Conservation (phyloP, 768 basidiomycete species). For the Tylopilus balloui region DNA sequence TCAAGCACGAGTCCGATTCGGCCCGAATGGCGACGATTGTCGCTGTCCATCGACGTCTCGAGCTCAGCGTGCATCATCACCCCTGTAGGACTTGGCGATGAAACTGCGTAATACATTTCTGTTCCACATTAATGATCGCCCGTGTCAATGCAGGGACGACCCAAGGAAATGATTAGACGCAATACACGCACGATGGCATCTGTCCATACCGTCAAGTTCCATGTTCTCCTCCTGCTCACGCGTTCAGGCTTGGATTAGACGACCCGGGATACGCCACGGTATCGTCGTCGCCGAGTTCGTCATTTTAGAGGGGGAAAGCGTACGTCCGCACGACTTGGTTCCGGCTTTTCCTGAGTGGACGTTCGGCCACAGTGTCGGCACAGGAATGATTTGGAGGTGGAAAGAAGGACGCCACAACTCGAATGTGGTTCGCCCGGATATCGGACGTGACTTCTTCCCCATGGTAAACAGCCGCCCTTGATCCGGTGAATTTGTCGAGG, state of each 20-base stretch:
- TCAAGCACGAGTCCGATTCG: not conserved
- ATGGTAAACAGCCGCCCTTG: conserved; percentile 4
- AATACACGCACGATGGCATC: not conserved
- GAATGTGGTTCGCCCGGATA: not conserved
- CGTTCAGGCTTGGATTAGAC: not conserved
- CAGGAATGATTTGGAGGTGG: conserved; percentile 1
- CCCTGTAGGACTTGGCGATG: not conserved
- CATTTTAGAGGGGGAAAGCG: not conserved
- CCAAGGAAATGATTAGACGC: not conserved
- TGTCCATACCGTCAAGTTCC: not conserved
- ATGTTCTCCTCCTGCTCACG: not conserved
- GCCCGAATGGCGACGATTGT: not conserved
- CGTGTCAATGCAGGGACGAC: not conserved
- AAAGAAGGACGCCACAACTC: conserved; percentile 7
- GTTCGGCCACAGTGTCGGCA: not conserved
- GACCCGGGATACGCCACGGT: conserved; percentile 3
- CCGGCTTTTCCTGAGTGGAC: conserved; percentile 3
- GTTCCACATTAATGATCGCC: not conserved
- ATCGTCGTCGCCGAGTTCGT: not conserved
- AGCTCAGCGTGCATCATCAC: not conserved
- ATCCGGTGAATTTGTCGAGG: not conserved
- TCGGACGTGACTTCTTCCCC: no score
- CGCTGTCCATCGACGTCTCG: not conserved
- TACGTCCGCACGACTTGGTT: not conserved
- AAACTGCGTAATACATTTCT: not conserved